Conservation (phyloP, 2,329 filamentous ascomycete genomes). For the Boeremia lycopersici region DNA sequence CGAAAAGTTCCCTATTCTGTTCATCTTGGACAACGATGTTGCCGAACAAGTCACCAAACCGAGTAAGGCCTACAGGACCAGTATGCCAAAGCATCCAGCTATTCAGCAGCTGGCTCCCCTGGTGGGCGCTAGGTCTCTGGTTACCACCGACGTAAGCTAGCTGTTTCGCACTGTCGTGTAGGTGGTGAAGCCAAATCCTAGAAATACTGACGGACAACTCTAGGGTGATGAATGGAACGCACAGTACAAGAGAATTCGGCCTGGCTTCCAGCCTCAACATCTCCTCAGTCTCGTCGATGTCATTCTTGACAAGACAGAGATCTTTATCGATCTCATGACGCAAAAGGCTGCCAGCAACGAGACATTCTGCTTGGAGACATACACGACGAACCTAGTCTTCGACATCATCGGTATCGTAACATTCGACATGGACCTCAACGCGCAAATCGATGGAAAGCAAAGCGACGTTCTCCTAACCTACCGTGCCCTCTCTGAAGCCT, state of each 20-base stretch:
- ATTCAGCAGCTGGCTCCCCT: slow-evolving; percentile 22
- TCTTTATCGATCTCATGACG: slow-evolving; percentile 30
- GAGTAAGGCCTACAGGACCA: slow-evolving; percentile 18
- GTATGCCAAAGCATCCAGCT: slow-evolving; percentile 27
- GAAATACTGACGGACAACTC: neutral
- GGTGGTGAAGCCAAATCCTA: neutral
- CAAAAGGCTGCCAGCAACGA: slow-evolving; percentile 16
- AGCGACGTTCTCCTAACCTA: slow-evolving; percentile 23
- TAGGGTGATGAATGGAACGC: slow-evolving; percentile 21
- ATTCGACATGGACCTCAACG: slow-evolving; percentile 24
- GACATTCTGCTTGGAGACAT: slow-evolving; percentile 19
- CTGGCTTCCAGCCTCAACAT: slow-evolving; percentile 23
- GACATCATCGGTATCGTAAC: slow-evolving; percentile 31
- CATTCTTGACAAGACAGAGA: slow-evolving; percentile 36
- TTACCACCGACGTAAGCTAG: slow-evolving; percentile 24
- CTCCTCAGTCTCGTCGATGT: slow-evolving; percentile 19
- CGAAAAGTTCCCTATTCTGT: slow-evolving; percentile 21
- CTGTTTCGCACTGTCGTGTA: too few species aligned
- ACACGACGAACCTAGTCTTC: slow-evolving; percentile 26
- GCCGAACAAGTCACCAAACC: slow-evolving; percentile 26
- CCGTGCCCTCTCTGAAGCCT: slow-evolving; percentile 23
- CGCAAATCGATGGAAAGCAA: slow-evolving; percentile 21
- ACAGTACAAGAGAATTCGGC: slow-evolving; percentile 20
- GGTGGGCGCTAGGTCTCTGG: slow-evolving; percentile 23
- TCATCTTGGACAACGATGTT: slow-evolving; percentile 24